phyloP scores from a whole-genome alignment of 23 red algal species.

The Gracilaria caudata region DNA sequence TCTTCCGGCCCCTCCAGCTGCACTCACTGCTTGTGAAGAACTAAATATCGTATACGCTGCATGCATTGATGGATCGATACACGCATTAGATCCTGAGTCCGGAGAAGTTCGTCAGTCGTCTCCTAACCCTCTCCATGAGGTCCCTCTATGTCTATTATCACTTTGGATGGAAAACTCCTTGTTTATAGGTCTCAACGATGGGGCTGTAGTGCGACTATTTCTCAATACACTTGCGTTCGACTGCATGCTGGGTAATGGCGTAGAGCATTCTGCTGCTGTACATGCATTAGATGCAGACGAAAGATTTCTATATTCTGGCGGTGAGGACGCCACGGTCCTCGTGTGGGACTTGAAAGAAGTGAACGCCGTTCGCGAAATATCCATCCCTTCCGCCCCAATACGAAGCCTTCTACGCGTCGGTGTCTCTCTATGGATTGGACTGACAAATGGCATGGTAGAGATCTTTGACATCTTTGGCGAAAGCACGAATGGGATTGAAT shows the following conservation, averaged over 20 bases:
- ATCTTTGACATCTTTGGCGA: constrained; percentile 73
- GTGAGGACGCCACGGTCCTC: constrained; percentile 51
- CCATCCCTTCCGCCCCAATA: constrained; percentile 44
- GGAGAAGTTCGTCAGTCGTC: constrained; percentile 15
- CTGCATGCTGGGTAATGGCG: constrained; percentile 62
- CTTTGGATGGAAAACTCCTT: constrained; percentile 51
- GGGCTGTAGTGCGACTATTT: constrained; percentile 46
- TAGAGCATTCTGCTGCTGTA: constrained; percentile 53
- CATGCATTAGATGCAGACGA: constrained; percentile 65
- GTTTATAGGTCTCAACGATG: constrained; percentile 55
- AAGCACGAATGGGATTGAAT: constrained; percentile 43
- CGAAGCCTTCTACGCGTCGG: constrained; percentile 45
- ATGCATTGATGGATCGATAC: constrained; percentile 51
- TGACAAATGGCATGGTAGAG: constrained; percentile 37
- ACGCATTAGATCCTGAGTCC: constrained; percentile 40
- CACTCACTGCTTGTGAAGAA: constrained; percentile 42
- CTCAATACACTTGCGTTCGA: constrained; percentile 50
- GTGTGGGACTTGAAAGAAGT: constrained; percentile 66
- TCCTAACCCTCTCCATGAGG: constrained; percentile 11
- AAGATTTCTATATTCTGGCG: constrained; percentile 45
- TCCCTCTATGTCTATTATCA: constrained; percentile 52
- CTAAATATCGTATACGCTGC: constrained; percentile 27
- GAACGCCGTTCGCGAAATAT: constrained; percentile 49
- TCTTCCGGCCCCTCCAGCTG: constrained; percentile 21
- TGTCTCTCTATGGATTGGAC: constrained; percentile 39